These are phyloP conservation scores for Fusarium sp. DNA, from an alignment of 2,329 filamentous ascomycete genomes.

Conservation along the genomic window DNA sequence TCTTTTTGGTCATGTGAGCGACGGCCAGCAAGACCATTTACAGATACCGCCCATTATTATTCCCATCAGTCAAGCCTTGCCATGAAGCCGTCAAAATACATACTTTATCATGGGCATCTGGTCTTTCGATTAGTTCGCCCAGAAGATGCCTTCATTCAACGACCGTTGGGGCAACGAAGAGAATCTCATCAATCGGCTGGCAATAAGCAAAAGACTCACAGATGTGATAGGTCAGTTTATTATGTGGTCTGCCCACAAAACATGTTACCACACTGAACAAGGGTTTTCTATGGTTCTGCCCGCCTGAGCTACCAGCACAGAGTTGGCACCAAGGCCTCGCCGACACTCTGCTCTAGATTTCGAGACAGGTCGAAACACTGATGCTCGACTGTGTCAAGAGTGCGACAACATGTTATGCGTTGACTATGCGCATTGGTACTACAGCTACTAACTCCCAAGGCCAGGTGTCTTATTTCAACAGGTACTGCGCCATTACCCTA, in stretches of 20 bases:
- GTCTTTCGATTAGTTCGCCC: neutral
- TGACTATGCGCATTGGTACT: neutral
- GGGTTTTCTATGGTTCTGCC: constrained; percentile 14
- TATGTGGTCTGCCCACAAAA: constrained; percentile 1
- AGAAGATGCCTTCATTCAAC: neutral
- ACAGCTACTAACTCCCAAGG: neutral
- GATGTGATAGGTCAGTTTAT: constrained; percentile 24
- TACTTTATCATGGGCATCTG: neutral
- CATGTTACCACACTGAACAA: constrained; percentile 8
- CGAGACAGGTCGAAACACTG: neutral
- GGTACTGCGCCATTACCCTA: neutral
- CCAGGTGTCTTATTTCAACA: constrained; percentile 9
- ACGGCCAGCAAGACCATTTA: constrained; percentile 13
- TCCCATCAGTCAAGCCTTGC: too few relatives aligned
- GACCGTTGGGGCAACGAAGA: neutral
- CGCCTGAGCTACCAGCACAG: constrained; percentile 2
- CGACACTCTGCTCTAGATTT: constrained; percentile 23
- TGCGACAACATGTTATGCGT: neutral
- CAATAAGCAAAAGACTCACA: neutral
- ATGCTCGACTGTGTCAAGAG: neutral
- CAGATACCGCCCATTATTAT: too few relatives aligned
- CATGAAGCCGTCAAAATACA: neutral
- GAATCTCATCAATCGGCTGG: neutral
- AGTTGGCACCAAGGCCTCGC: constrained; percentile 4
- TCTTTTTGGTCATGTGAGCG: constrained; percentile 46